Percentiles rank a stretch among this genome's conserved stretches.
Conservation (phyloP, 257 asterid genomes). For the Thymus mandschuricus region DNA sequence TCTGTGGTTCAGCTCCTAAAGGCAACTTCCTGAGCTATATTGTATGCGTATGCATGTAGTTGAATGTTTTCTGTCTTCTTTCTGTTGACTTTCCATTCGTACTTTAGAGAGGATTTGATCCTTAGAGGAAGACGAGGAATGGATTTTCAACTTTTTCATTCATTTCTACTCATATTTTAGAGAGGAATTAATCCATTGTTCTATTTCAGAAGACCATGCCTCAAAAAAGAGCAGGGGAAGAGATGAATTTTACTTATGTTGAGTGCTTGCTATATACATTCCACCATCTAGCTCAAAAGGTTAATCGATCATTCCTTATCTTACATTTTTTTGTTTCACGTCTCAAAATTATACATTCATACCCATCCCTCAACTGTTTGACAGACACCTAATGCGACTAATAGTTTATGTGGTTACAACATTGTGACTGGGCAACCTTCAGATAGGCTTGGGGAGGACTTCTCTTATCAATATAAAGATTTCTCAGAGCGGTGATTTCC, state of each 20-base stretch:
- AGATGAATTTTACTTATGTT: constrained; percentile 83
- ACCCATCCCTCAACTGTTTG: constrained; percentile 31
- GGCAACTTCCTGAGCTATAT: constrained; percentile 51
- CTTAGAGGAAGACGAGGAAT: not conserved
- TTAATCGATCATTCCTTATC: constrained; percentile 32
- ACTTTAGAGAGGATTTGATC: constrained; percentile 5
- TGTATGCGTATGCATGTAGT: constrained; percentile 9
- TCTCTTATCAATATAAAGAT: constrained; percentile 74
- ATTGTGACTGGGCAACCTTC: constrained; percentile 98
- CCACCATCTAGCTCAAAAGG: constrained; percentile 92
- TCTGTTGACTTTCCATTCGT: constrained; percentile 13
- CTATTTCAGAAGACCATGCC: constrained; percentile 82
- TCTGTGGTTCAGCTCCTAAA: constrained; percentile 75
- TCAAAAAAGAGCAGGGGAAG: constrained; percentile 76
- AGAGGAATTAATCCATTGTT: too few species aligned
- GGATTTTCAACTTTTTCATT: not conserved
- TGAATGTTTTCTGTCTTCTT: constrained; percentile 16
- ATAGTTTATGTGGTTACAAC: constrained; percentile 90
- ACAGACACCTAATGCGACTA: constrained; percentile 94
- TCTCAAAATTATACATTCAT: constrained; percentile 18
- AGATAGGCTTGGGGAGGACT: constrained; percentile 98
- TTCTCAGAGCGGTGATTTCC: constrained; percentile 71
- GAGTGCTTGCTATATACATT: constrained; percentile 90
- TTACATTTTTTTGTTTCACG: constrained; percentile 26
- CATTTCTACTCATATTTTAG: too few species aligned